Evolutionary conservation across 2,329 filamentous ascomycete species (phyloP), one percentile per base, ranked within the genome.

Genomic region (Fusarium sublunatum): DNA sequence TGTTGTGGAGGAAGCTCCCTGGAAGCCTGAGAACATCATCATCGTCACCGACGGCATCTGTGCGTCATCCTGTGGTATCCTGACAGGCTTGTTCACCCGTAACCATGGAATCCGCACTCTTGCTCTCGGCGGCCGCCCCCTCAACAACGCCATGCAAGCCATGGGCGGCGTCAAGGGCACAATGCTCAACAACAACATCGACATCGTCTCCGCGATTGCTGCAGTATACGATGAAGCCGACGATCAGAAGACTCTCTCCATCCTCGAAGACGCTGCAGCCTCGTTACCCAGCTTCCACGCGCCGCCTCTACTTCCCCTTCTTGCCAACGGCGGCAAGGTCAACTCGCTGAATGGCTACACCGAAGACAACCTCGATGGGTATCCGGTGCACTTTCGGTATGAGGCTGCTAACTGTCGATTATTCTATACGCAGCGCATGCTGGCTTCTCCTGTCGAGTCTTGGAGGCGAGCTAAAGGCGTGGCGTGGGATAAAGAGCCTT

Each of bases 141-240:
- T 76, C 10, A 67, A 78, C 1, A 75, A 76, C 0, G 81, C 83
- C 1, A 90, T 88, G 77, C 86, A 89, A 76, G 82, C 80, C 5
- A 79, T 89, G 15, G 87, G 88, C n/a, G 88, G 88, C n/a, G 82
- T 86, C 43, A 87, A 88, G 67, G 88, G 88, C 29, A 76, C 66
- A 58, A 3, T 74, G 67, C 61, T 64, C 43, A 56, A 43, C 11
- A 48, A 47, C 49, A 55, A 65, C 50, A 28, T 46, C 1, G 62
- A 70, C 13, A 55, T 70, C 9, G 26, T 58, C 9, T 34, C 15
- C 4, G 46, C 48, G 8, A 53, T 61, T 1, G 26, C 48, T 7
- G 9, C 32, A 7, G 58, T 67, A 22, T 32, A 15, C 49, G 61
- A 15, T 34, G 58, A 15, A 41, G 68, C 39, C 55, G 48, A 32